These are phyloP conservation scores for Porcisia deanei DNA, from an alignment of 208 protist genomes.

Conservation along the genomic window DNA sequence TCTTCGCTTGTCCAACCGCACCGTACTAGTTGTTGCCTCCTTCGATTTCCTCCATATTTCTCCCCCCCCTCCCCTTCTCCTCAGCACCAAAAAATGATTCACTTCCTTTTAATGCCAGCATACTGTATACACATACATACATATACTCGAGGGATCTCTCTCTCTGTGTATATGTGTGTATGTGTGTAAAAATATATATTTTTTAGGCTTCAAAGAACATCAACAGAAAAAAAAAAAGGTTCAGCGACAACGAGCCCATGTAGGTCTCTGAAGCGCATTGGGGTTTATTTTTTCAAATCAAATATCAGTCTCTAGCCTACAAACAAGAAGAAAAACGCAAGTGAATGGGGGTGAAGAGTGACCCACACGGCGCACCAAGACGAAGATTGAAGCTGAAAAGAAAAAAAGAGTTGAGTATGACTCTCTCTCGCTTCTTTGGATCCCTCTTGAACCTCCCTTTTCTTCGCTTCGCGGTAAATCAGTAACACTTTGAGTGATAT, in stretches of 20 bases:
- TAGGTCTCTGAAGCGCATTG: conserved; percentile 9
- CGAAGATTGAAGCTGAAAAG: conserved; percentile 14
- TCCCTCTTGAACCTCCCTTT: background rate
- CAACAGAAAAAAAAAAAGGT: background rate
- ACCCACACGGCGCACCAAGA: background rate
- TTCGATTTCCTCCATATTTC: background rate
- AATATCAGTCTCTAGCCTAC: background rate
- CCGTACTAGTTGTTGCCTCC: background rate
- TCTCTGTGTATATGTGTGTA: no score
- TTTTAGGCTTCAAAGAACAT: background rate
- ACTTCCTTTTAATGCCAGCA: background rate
- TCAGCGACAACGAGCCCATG: conserved; percentile 1
- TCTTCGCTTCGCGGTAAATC: background rate
- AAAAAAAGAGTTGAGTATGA: background rate
- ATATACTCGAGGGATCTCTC: no score
- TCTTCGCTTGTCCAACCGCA: background rate
- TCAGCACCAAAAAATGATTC: no score
- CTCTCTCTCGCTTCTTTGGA: background rate
- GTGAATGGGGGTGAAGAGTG: background rate
- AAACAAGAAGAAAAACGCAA: conserved; percentile 2
- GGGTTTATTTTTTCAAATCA: conserved; percentile 1
- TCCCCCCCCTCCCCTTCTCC: background rate
- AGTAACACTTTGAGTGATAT: background rate
- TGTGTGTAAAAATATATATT: no score
- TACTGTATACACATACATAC: no score